Evolutionary conservation across 306 rosid genomes (phyloP), one percentile per base, ranked within the genome.

Genomic region (Neltuma alba): DNA sequence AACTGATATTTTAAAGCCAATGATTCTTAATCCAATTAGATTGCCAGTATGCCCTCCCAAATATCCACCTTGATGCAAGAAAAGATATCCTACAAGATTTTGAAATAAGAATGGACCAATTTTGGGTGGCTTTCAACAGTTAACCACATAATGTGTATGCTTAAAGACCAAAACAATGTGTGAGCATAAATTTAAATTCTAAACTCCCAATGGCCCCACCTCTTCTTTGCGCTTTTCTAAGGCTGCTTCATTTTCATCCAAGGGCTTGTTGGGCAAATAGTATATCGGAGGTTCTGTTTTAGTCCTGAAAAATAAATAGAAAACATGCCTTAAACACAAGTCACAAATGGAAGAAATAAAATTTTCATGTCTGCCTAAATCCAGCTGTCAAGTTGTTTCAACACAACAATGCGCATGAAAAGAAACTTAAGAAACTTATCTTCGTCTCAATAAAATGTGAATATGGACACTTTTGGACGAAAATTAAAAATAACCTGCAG

Each of bases 351-450:
- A 36, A n/a, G 72, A 28, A 69, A 75, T 61, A 45, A 63, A 48
- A 74, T 42, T 13, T 50, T 13, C 52, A 70, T 40, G 47, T 74
- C 73, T 79, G 85, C 82, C 85, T 84, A 86, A 81, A 78, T 80
- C 87, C 76, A 79, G 83, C 47, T 84, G 86, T 83, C 89, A 89
- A 90, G 81, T 84, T 88, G 91, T 87, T 87, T 91, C 93, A 89
- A 83, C 79, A 85, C 83, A 84, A 86, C 89, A 76, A 90, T 85
- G 86, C 92, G 81, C 90, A 77, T 89, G 97, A 91, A 85, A 86
- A 75, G 99, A 95, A 95, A 91, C 99, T 95, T 92, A 86, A 75
- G 99, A 95, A 95, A 91, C 99, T 95, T 95, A 95, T 95, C 99
- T 95, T 92, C 70, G 93, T 87, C 94, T 87, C 88, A 92, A 86